phyloP scores from a whole-genome alignment of 495 filamentous ascomycete genomes.

The Elasticomyces elasticus region DNA sequence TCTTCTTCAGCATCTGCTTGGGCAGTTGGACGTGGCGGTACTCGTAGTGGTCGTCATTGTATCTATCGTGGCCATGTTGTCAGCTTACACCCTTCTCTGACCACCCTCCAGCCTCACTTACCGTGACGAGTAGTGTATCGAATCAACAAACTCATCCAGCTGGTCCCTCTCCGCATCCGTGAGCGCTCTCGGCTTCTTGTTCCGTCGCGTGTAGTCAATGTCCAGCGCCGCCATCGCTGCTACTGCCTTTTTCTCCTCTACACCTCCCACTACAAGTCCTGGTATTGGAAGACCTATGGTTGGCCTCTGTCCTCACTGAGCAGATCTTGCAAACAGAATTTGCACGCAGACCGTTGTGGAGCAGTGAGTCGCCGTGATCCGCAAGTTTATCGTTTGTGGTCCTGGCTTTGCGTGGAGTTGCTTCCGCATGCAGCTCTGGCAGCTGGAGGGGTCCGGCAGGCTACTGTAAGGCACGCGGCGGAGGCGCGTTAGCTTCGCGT shows the following conservation, averaged over 20 bases:
- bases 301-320: not conserved
- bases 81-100: not conserved
- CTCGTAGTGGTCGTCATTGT: constrained; percentile 79
- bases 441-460: not conserved
- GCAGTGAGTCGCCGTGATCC: not conserved
- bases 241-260: not conserved
- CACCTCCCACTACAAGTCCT: not conserved
- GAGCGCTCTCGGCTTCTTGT: constrained; percentile 69
- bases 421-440: not conserved
- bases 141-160: constrained; percentile 82
- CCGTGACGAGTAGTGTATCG: constrained; percentile 92
- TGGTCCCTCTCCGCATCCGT: constrained; percentile 69
- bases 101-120: constrained; percentile 38
- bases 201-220: constrained; percentile 72
- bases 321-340: not conserved
- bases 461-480: constrained; percentile 1
- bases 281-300: constrained; percentile 1
- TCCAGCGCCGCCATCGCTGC: constrained; percentile 35
- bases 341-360: too few species aligned
- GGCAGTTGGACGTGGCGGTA: constrained; percentile 96
- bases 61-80: constrained; percentile 44
- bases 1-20: constrained; percentile 94
- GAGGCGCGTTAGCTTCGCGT: not conserved
- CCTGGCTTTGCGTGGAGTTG: too few species aligned
- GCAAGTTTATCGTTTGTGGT: too few species aligned